Evolutionary conservation across 176 grass and related monocot species (phyloP), one percentile per base, ranked within the genome.

Genomic region (Leersia perrieri): DNA sequence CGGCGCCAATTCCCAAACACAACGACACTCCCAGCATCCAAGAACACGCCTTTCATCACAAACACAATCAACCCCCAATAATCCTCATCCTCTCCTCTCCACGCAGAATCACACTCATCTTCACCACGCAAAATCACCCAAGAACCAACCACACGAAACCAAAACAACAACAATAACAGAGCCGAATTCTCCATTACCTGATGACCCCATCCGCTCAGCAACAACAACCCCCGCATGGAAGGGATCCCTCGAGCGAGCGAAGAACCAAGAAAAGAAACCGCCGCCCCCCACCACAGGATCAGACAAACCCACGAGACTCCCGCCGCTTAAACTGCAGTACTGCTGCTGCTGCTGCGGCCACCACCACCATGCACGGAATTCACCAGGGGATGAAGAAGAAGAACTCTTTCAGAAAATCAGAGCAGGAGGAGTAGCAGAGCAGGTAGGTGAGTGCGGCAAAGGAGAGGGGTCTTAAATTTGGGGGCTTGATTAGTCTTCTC

Each of bases 151-250:
- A 23, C 16, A 29, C n/a, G 18, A 42, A 42, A 80, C 40, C 11
- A 1, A 18, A 9, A 1, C 5, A 53, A 53, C 11, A 9, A 1
- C 5, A 53, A 53, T 3, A 42, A 64, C 9, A 11, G 34, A 38
- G 16, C 25, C 18, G 27, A 58, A 42, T 86, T 57, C 60, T 57
- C 68, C 26, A 7, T 75, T 61, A 87, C 84, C 84, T 87, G 70
- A 45, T 14, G 40, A 7, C 40, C 39, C 69, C 40, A 72, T 30
- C 64, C 64, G 14, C 23, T 13, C n/a, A 12, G 72, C 28, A 23
- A 45, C 30, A 30, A 18, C 25, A 5, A 34, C 29, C 72, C 40
- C 8, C 40, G 8, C 72, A 57, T 58, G 44, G 44, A 27, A 55
- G 29, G 60, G 44, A 53, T 53, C 79, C 38, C 61, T 9, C 36